Evolutionary conservation across 1,139 yeast genomes (phyloP), one percentile per base, ranked within the genome.

Genomic region (Pichia sp.): DNA sequence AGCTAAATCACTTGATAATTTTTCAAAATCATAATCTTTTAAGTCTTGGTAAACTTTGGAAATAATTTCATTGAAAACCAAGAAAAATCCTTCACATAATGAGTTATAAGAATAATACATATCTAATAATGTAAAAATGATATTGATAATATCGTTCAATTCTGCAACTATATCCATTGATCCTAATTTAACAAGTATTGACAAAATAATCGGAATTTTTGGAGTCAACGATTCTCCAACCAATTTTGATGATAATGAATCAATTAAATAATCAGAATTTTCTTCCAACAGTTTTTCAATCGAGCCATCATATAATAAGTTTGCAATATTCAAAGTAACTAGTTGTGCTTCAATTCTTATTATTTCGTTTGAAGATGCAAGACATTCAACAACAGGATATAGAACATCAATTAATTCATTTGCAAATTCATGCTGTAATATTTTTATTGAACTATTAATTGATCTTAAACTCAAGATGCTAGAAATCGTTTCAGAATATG

Each of bases 261-360:
- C 97, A 14, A 90, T 71, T 29, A 93, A 67, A 64, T 91, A 91
- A 63, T 91, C 97, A 60, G 83, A 77, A 64, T 91, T 91, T 42
- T 80, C 82, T 43, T 75, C 62, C 4, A 93, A 73, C 57, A 91
- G 63, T 2, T 67, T 67, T 44, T 73, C 70, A 9, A 90, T 68
- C 0, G 87, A 80, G 0, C 82, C 81, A 48, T 75, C 68, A 58
- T 84, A 86, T 45, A 87, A 74, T 9, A 69, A 69, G 14, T 72
- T 62, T 0, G 95, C 79, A 11, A 91, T 67, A 11, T 69, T 68
- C 29, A 69, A 51, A 0, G 78, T 63, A 3, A 81, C 71, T 1
- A 62, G 54, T 56, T 76, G 77, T 0, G 88, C 83, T 50, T 73
- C 74, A 11, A 62, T 58, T 19, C 83, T 68, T 1, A 80, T 70